Base-by-base conservation (phyloP, 2,329 filamentous ascomycete genomes). In the Fusarium sp. region DNA sequence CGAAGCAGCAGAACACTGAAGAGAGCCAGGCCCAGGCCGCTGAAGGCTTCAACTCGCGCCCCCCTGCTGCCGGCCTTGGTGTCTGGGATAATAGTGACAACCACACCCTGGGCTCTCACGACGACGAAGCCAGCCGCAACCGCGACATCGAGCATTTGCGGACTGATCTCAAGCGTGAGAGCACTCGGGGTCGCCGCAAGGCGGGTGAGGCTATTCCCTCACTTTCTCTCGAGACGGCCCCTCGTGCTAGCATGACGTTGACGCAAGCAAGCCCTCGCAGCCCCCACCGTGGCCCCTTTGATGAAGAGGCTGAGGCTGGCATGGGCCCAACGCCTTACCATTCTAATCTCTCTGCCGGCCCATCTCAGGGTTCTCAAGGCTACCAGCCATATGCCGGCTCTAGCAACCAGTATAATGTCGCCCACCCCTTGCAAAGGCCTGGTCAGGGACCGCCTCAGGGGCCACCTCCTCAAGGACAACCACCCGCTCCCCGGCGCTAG, bases 181-280 rank as follows among this genome's bases (percentile, higher is more conserved):
- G 86, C 74, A 85, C 85, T 66, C 83, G 84, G 32, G 87, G 87
- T 44, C 85, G 86, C 39, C 84, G 87, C 73, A 85, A 83, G 77
- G 84, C 86, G 14, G 87, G 87, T 62, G 86, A 88, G 53, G 82
- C 81, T 3, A 75, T 86, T 14, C 83, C 85, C 14, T 75, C 80
- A 8, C 78, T 81, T 38, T 79, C 79, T 57, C 79, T 75, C 66
- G 79, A 78, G 36, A 75, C 77, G 51, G 58, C 77, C 39, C 70
- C 71, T 56, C 63, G 76, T 51, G 66, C 72, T 57, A 70, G 76
- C 74, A 24, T 78, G 63, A 58, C 72, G 73, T 35, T 80, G 74
- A 60, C 72, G 75, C 63, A 79, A 68, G 48, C 79, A 70, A 79
- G 79, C 32, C 56, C 79, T 68, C 79, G 79, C 22, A 81, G 79